Evolutionary conservation across 495 filamentous ascomycete genomes (phyloP), one percentile per base, ranked within the genome.

Genomic region (Pseudomonodictys pantanalensis): DNA sequence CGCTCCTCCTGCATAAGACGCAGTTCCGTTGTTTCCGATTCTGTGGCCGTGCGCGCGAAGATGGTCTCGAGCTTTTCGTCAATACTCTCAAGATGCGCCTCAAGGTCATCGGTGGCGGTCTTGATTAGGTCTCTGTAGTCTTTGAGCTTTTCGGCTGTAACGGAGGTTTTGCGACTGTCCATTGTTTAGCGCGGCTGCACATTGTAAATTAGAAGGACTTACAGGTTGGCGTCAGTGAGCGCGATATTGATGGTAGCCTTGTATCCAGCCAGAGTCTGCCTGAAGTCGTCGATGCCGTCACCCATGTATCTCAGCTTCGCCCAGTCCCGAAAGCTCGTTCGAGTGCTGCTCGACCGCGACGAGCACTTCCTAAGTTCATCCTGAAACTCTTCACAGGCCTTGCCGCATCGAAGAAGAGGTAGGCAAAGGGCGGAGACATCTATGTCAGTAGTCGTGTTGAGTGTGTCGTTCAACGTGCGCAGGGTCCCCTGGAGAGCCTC

Each of bases 241-340:
- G 44, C 44, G 44, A 48, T 48, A n/a, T 24, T 48, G 7, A 48
- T 48, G 23, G 44, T 48, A 48, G 44, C 22, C 22, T 51, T 53
- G 23, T 53, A 53, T 53, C 50, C 33, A 53, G 32, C 50, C 33
- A 53, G 50, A 17, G 42, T 15, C n/a, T 53, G 30, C 50, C 33
- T 53, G 33, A 53, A 53, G 33, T 26, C 23, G 33, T 53, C 23
- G 33, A 53, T 53, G 23, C 33, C 25, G 33, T 53, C 33, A 53
- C 50, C 50, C 33, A 53, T 39, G 25, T 53, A 53, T 33, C 42
- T 53, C 23, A 53, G 50, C 50, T 39, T 39, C n/a, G 50, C 50
- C 50, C 33, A 53, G 33, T 26, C 33, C 23, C 33, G 33, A 53
- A 53, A 53, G 50, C 50, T 53, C 22, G 35, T 42, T 33, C 33